Base-by-base conservation (phyloP, 805 yeast species). In the Danielozyma ontarioensis region DNA sequence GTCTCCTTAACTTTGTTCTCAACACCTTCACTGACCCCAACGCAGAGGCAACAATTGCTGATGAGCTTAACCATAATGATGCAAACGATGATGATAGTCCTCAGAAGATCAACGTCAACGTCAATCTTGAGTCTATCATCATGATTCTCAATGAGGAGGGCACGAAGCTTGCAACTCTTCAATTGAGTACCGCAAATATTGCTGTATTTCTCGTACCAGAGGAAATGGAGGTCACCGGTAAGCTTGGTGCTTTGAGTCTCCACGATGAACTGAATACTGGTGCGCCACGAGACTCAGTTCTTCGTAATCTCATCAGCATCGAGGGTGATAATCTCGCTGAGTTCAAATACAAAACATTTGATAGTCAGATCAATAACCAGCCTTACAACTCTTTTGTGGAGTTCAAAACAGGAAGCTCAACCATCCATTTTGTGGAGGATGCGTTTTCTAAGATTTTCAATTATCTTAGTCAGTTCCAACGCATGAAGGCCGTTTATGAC, bases 401-500 rank as follows among this genome's bases (percentile, higher is more conserved):
- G 30, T 76, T 86, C 53, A 72, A 76, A 13, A 76, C 94, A 0
- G 94, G 95, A 0, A 77, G 96, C 0, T 63, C 86, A 44, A 76
- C 74, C 36, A 58, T 93, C 4, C 83, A 80, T 52, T 84, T 89
- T 51, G 79, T 87, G 13, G 96, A 90, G 46, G 83, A 78, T 38
- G 83, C 97, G 0, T 70, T 88, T 37, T 70, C 78, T 22, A 73
- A 80, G 42, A 72, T 94, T 8, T 49, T 82, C 19, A 66, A 72
- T 8, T 90, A 78, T 47, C 62, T 87, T 46, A 76, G 76, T 42
- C 83, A 82, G 45, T 84, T 94, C 49, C 81, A 78, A 37, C 74
- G 74, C 45, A 86, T 90, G 95, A 93, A 93, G 56, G 76, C 74
- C 3, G 68, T 89, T n/a, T 94, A 84, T 55, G 98, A 93, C 49